phyloP scores from a whole-genome alignment of 1,284 basidiomycete genomes.

The Blastosporella zonata region DNA sequence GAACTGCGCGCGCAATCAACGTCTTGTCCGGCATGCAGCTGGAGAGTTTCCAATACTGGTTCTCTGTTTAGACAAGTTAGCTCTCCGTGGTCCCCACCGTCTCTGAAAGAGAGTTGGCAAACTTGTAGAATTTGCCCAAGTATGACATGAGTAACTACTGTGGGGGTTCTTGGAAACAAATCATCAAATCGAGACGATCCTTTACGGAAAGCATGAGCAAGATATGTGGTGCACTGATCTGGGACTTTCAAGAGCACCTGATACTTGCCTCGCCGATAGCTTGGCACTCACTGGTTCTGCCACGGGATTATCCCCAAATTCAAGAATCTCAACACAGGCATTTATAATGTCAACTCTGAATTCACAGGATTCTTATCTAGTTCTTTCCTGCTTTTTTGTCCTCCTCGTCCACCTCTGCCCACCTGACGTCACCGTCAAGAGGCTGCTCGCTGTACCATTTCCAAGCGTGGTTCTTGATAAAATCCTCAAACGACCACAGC shows the following conservation, averaged over 20 bases:
- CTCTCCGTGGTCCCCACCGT: background rate
- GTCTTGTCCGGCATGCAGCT: slow-evolving; percentile 62
- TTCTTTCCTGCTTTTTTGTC: background rate
- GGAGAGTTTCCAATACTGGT: slow-evolving; percentile 55
- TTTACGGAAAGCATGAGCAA: background rate
- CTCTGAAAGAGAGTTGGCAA: background rate
- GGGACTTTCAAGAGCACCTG: too few species aligned
- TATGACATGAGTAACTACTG: background rate
- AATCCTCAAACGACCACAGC: slow-evolving; percentile 77
- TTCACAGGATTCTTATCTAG: background rate
- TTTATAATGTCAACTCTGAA: too few species aligned
- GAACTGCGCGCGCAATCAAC: slow-evolving; percentile 57
- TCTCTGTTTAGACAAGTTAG: slow-evolving; percentile 1
- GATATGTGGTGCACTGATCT: background rate
- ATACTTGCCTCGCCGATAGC: too few species aligned
- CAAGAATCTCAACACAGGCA: too few species aligned
- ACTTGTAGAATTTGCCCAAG: slow-evolving; percentile 3
- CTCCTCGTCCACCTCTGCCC: slow-evolving; percentile 17
- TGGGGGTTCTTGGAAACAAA: background rate
- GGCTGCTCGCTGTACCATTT: slow-evolving; percentile 61
- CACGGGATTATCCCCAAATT: too few species aligned
- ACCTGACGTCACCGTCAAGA: slow-evolving; percentile 31
- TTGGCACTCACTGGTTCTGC: too few species aligned
- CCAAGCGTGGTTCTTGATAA: slow-evolving; percentile 65
- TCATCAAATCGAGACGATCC: background rate